Evolutionary conservation across 805 yeast species (phyloP), one percentile per base, ranked within the genome.

Genomic region (Komagataella pastoris): DNA sequence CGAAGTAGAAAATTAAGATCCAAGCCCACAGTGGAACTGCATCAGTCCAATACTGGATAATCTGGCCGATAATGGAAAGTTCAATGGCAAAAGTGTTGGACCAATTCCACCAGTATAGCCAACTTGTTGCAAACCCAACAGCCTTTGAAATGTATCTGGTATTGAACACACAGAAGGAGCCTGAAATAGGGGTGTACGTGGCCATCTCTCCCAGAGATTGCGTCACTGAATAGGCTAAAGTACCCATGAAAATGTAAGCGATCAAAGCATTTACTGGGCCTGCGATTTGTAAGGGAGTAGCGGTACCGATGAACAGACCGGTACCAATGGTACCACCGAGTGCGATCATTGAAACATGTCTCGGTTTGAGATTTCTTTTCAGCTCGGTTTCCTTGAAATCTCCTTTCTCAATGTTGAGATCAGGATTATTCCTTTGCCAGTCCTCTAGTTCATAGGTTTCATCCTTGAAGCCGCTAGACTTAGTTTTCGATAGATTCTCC

Each of bases 181-280:
- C 81, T 1, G 80, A 72, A 46, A 81, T 77, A 7, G 90, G 90
- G 17, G 84, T 80, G 56, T 75, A 81, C 7, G 89, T 83, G 50
- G 89, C 88, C 90, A 85, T 82, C 65, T 85, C 91, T 59, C 89
- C 90, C 52, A 85, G 68, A 3, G 84, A 75, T 61, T 83, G 89
- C 18, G 86, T 79, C 50, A 84, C 85, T 12, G 77, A 74, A 59
- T 71, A 81, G 0, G 81, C 87, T 48, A 85, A 60, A 1, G 83
- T 63, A 44, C 84, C 87, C 74, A 83, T 81, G 63, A 81, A 81
- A 17, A 79, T 49, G 58, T 79, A 85, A 2, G 87, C 75, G 49
- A 85, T 79, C 24, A 85, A 65, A 3, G 86, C 69, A 50, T 79
- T 77, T 8, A 79, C 89, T 1, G 90, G 90, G 19, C 91, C 91